Conservation (phyloP, 495 filamentous ascomycete species). For the Penicillium lagena region DNA sequence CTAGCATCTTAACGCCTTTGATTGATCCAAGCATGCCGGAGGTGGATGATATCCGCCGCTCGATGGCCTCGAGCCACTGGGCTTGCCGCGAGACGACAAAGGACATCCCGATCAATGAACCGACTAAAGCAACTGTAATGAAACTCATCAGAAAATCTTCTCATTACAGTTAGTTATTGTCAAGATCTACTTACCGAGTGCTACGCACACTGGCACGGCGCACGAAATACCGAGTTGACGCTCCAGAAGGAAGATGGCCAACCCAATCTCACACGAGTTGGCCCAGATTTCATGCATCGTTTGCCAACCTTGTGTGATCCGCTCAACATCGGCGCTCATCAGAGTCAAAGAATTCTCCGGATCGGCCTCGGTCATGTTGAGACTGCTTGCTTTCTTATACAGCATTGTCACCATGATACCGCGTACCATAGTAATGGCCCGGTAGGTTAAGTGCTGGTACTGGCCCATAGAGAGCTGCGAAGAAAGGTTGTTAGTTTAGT, state of each 20-base stretch:
- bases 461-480: conserved; percentile 31
- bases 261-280: conserved; percentile 46
- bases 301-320: conserved; percentile 41
- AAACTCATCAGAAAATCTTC: too few relatives aligned
- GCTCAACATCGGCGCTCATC: conserved; percentile 59
- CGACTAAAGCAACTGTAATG: conserved; percentile 23
- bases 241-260: conserved; percentile 54
- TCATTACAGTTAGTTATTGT: conserved; percentile 6
- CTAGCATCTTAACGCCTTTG: conserved; percentile 61
- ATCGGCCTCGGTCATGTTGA: conserved; percentile 36
- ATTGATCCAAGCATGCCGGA: conserved; percentile 47
- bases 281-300: conserved; percentile 55
- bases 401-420: conserved; percentile 52
- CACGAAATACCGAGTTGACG: conserved; percentile 47
- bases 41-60: conserved; percentile 48
- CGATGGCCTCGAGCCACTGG: conserved; percentile 31
- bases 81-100: conserved; percentile 18
- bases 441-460: conserved; percentile 52
- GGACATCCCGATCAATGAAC: conserved; percentile 30
- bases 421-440: conserved; percentile 52
- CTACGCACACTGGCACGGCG: conserved; percentile 47
- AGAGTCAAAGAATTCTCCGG: conserved; percentile 51
- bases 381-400: conserved; percentile 41
- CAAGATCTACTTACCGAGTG: conserved; percentile 27
- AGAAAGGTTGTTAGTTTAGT: not conserved